A percentile compares a stretch with the other conserved stretches of the same genome.
phyloP scores from a whole-genome alignment of 495 filamentous ascomycete genomes.

The Podospora anserina region DNA sequence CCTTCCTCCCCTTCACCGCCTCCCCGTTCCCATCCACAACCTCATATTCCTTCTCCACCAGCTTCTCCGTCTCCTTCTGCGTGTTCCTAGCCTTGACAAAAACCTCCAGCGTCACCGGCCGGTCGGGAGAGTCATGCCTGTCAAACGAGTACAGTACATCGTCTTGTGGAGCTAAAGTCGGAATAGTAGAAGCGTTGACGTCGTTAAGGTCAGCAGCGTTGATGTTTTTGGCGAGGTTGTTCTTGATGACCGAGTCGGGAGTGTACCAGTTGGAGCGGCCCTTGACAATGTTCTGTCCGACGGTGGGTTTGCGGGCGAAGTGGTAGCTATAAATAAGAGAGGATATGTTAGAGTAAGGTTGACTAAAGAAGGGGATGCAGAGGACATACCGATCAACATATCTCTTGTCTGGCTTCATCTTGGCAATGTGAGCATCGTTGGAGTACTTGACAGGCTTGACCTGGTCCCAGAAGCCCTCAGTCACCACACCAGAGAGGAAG shows the following conservation, averaged over 20 bases:
- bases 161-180: slow-evolving; percentile 28
- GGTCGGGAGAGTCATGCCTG: slow-evolving; percentile 37
- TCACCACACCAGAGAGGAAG: slow-evolving; percentile 25
- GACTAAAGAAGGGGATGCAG: no score
- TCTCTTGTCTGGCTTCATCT: slow-evolving; percentile 29
- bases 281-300: slow-evolving; percentile 41
- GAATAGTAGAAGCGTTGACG: slow-evolving; percentile 25
- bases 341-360: neutral
- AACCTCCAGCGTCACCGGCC: slow-evolving; percentile 40
- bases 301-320: slow-evolving; percentile 20
- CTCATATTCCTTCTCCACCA: slow-evolving; percentile 50
- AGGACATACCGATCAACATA: slow-evolving; percentile 13
- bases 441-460: neutral
- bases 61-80: slow-evolving; percentile 41
- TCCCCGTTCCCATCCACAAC: slow-evolving; percentile 46
- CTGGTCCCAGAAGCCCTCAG: slow-evolving; percentile 9
- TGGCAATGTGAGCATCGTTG: slow-evolving; percentile 31
- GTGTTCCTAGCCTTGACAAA: slow-evolving; percentile 40
- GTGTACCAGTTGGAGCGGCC: slow-evolving; percentile 19
- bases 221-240: slow-evolving; percentile 31
- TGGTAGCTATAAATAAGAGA: slow-evolving; percentile 11
- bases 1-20: slow-evolving; percentile 43
- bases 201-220: slow-evolving; percentile 28
- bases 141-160: slow-evolving; percentile 47
- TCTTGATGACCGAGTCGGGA: slow-evolving; percentile 14